Evolutionary conservation across 1,284 basidiomycete genomes (phyloP), one percentile per base, ranked within the genome.

Genomic region (Cryptococcus sp.): DNA sequence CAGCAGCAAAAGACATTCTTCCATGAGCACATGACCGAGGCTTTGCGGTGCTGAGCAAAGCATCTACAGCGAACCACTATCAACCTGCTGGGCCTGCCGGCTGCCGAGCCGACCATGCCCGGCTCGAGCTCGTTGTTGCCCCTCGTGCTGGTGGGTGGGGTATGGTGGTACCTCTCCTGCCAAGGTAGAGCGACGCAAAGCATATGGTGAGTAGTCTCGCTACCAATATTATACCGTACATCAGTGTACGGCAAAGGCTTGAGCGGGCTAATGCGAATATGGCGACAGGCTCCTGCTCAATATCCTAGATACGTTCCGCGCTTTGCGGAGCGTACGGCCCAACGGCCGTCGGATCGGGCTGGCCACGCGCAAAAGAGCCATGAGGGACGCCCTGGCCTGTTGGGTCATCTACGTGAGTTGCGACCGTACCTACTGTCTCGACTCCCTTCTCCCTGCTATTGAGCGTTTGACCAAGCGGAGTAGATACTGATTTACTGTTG

Each of bases 371-470:
- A 61, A 66, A 22, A 67, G 62, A 30, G 62, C 64, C 8, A 67
- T 75, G 59, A 48, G 66, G 17, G 63, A 71, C 3, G 57, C 59
- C 22, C 49, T 77, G 27, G 54, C 63, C 0, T 61, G 66, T 47
- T 77, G 75, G 75, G 54, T 71, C 3, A 57, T 70, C 10, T 70
- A 64, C 52, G 75, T 75, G 47, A 54, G 72, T 63, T 20, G 17
- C 46, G n/a, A n/a, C n/a, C 41, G 50, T 38, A 41, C 19, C 25
- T 52, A 42, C 41, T 42, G 41, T 42, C 41, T 42, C 19, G 41
- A 3, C 16, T 8, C n/a, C 22, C 42, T 4, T 45, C 42, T 45
- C 8, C 2, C 30, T 35, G 13, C 13, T 3, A 13, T 35, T 35
- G 30, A 8, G 10, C n/a, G n/a, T n/a, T n/a, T n/a, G n/a, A n/a